Percentiles rank a stretch among this genome's conserved stretches.
Conservation (phyloP, 805 yeast genomes). For the Candida ficus region DNA sequence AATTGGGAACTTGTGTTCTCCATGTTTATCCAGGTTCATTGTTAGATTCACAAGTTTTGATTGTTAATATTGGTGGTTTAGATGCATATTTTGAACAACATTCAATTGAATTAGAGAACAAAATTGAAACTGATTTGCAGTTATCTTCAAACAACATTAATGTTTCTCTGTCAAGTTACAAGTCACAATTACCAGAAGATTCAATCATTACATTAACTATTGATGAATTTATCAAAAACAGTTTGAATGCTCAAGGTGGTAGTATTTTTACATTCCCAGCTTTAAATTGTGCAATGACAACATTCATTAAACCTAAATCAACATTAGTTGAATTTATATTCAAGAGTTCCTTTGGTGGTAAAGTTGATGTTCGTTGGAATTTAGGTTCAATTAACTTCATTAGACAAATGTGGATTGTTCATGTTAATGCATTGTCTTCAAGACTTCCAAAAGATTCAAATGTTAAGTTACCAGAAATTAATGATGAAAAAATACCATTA, state of each 20-base stretch:
- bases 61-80: conserved; percentile 50
- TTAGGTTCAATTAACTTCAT: conserved; percentile 86
- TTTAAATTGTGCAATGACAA: conserved; percentile 66
- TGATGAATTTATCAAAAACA: conserved; percentile 48
- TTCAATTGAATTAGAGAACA: conserved; percentile 29
- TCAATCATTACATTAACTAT: conserved; percentile 41
- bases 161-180: conserved; percentile 62
- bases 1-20: conserved; percentile 47
- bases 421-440: conserved; percentile 65
- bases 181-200: conserved; percentile 46
- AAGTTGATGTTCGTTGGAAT: conserved; percentile 91
- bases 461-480: conserved; percentile 1
- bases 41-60: conserved; percentile 70
- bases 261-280: conserved; percentile 77
- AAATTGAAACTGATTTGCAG: conserved; percentile 45
- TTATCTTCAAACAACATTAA: conserved; percentile 57
- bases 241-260: conserved; percentile 69
- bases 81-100: conserved; percentile 49
- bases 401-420: conserved; percentile 88
- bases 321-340: conserved; percentile 61
- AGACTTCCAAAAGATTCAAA: conserved; percentile 38
- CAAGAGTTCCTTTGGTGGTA: conserved; percentile 76
- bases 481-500: conserved; percentile 15
- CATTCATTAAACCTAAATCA: conserved; percentile 52
- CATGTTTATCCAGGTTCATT: conserved; percentile 83